These are phyloP conservation scores for Solanum chacoense DNA, from an alignment of 305 asterid genomes.

Conservation along the genomic window DNA sequence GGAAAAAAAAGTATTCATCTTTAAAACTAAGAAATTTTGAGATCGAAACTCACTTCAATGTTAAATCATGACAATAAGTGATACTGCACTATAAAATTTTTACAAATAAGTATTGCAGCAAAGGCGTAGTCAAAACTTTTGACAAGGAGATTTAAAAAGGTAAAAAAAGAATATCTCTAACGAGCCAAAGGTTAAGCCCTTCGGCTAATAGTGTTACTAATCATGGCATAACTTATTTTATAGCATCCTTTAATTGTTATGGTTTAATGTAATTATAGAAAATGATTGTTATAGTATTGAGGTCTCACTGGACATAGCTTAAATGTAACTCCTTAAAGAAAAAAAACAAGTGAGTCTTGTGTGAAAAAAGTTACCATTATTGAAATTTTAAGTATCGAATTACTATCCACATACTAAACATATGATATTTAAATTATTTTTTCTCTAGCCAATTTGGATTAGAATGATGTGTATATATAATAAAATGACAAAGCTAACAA, in stretches of 20 bases:
- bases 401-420: background rate
- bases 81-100: background rate
- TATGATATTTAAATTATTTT: background rate
- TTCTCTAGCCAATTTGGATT: background rate
- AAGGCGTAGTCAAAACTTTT: too few relatives aligned
- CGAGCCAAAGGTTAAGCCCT: background rate
- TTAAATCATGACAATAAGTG: background rate
- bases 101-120: background rate
- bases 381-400: background rate
- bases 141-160: too few relatives aligned
- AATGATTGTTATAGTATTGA: background rate
- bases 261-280: fast-evolving
- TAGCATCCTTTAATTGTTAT: background rate
- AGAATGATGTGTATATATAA: background rate
- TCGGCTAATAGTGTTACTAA: background rate
- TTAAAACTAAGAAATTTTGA: background rate
- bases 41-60: background rate
- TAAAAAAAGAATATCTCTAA: too few relatives aligned
- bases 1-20: background rate
- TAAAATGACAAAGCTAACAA: background rate
- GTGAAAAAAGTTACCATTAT: background rate
- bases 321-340: background rate
- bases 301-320: background rate
- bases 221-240: too few relatives aligned
- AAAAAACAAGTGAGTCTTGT: background rate